phyloP scores from a whole-genome alignment of 768 basidiomycete species.

The Stropharia rugosoannulata region DNA sequence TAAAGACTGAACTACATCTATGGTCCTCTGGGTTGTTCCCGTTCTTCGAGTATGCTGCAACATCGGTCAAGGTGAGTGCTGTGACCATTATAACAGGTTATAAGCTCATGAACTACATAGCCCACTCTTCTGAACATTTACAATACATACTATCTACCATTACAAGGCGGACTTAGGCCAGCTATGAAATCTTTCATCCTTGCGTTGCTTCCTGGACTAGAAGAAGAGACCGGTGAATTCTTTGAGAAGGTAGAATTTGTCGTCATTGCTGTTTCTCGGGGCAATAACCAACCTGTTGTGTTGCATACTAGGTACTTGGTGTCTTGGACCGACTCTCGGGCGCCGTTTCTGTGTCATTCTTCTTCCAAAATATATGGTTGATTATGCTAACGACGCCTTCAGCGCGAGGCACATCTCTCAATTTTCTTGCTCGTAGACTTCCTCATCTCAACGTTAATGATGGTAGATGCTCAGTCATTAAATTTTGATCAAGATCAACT shows the following conservation, averaged over 20 bases:
- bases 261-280: background rate
- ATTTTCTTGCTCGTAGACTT: constrained; percentile 80
- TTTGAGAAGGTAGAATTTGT: constrained; percentile 72
- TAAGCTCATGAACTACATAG: constrained; percentile 32
- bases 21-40: constrained; percentile 98
- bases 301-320: constrained; percentile 58
- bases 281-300: background rate
- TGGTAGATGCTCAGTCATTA: constrained; percentile 39
- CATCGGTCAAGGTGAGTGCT: constrained; percentile 81
- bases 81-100: background rate
- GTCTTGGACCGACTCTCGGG: constrained; percentile 82
- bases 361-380: constrained; percentile 95
- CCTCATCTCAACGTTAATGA: constrained; percentile 70
- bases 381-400: constrained; percentile 88
- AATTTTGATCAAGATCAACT: no score
- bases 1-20: constrained; percentile 81
- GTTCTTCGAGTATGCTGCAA: constrained; percentile 99
- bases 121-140: constrained; percentile 90
- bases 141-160: constrained; percentile 87
- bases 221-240: constrained; percentile 97
- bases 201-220: constrained; percentile 89
- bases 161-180: constrained; percentile 79
- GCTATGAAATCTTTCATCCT: constrained; percentile 94
- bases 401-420: constrained; percentile 83
- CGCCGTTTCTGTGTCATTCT: constrained; percentile 84